Evolutionary conservation across 768 basidiomycete genomes (phyloP).

Genomic region (Cystofilobasidium bisporidii): DNA sequence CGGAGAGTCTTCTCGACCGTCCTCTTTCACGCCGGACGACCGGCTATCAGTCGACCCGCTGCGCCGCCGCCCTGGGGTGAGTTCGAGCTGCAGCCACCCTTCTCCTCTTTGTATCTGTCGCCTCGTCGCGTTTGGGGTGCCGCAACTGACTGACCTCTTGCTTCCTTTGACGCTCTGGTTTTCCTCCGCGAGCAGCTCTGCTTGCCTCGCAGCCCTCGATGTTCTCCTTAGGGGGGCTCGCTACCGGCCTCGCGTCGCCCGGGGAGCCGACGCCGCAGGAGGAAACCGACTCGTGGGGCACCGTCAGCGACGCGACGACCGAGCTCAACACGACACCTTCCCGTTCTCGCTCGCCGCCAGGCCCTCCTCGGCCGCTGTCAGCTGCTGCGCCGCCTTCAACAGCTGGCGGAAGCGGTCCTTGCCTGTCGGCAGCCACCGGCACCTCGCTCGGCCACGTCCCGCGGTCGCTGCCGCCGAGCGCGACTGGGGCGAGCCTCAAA

Average conservation of each 20-base stretch:
- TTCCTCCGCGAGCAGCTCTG: too few species aligned
- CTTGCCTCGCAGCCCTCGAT: background rate
- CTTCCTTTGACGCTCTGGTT: too few species aligned
- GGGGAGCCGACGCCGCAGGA: background rate
- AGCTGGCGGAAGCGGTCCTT: too few species aligned
- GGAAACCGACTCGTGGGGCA: background rate
- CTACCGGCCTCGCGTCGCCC: background rate
- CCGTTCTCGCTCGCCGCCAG: background rate
- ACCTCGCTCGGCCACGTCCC: background rate
- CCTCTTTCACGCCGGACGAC: too few species aligned
- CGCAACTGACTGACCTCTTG: too few species aligned
- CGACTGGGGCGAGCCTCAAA: background rate
- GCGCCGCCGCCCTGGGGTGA: too few species aligned
- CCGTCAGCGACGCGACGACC: constrained; percentile 3
- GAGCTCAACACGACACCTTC: background rate
- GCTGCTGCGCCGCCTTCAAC: too few species aligned
- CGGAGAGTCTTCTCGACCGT: too few species aligned
- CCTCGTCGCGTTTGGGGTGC: too few species aligned
- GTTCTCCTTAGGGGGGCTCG: background rate
- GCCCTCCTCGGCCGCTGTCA: background rate
- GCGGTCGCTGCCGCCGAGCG: background rate
- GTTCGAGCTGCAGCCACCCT: too few species aligned
- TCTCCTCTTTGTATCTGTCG: too few species aligned
- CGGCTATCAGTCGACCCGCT: too few species aligned
- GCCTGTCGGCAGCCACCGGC: background rate